Base-by-base conservation (phyloP, 2,329 filamentous ascomycete species). In the Phialocephala sp. region DNA sequence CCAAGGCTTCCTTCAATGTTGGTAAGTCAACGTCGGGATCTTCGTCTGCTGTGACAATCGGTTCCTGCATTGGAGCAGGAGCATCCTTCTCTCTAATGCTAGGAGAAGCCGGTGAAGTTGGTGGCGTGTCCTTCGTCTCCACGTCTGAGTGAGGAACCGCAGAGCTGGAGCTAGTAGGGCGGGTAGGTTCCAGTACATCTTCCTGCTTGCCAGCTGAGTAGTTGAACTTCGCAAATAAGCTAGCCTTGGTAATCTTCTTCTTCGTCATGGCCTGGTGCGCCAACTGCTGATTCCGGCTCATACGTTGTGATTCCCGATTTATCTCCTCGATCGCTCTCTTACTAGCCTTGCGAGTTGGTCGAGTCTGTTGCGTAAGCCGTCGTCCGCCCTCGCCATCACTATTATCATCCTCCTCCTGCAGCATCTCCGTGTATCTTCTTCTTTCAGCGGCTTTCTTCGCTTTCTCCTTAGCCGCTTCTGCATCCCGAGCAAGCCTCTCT, bases 321-420 rank as follows among this genome's bases (percentile, higher is more conserved):
- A 99, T 97, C 72, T 98, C 94, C 76, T 97, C 92, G 50, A 97
- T 77, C 0, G 95, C 95, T 79, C 93, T 97, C 80, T 94, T 98
- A 81, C 94, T 94, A 0, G 95, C 94, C 76, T 95, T 97, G 14
- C 95, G 87, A 11, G 87, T 85, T 5, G 93, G 89, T 4, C 90
- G 87, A 32, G 85, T 83, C 45, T 85, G 81, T 74, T 94, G 91
- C 0, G 90, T 91, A 54, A 95, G 80, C 68, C 82, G 87, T 52
- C 82, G 83, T n/a, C 84, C 89, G 47, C 82, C 85, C 32, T 88
- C 87, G 39, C 87, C 88, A 65, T 90, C 88, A 2, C 82, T 84
- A 27, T 59, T 12, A n/a, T 81, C 83, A 55, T 85, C 83, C 43
- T 87, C 85, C 54, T 84, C 83, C 8, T 84, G 84, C n/a, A 83